Base-by-base conservation (phyloP, 345 rosid species). In the Eucalyptus caleyi region DNA sequence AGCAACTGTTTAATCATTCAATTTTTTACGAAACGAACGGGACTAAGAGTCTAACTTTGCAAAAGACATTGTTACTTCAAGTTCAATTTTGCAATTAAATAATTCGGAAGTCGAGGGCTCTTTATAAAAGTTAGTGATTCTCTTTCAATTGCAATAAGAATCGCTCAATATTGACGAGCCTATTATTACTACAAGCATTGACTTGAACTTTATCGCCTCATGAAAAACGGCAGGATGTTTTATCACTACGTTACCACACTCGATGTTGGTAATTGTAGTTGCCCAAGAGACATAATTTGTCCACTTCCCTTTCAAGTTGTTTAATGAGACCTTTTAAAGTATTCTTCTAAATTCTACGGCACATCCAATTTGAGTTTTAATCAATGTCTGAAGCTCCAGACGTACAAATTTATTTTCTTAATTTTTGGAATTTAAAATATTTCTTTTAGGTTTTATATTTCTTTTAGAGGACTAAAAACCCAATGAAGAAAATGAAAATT, bases 1-100 rank as follows among this genome's bases (percentile, higher is more conserved):
- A 37, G 9, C 0, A 4, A 19, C 6, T 1, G 0, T 77, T 19
- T 37, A 77, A 21, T 11, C 9, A 18, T 37, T 37, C 5, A 37
- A 10, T n/a, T n/a, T n/a, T 30, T 7, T 8, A 0, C 21, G 5
- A 15, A 65, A n/a, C 3, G 7, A 65, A 65, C 5, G 6, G 14
- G 11, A 1, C 8, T 16, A 15, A 65, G 37, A 30, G n/a, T 65
- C 72, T n/a, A 60, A 60, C n/a, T 60, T 26, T 60, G 18, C 37
- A 15, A 16, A n/a, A 65, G 7, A 65, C 77, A 65, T 4, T n/a
- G 37, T 65, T n/a, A 65, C 21, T 15, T 65, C 5, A 65, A 65
- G 37, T 65, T 65, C 77, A n/a, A 65, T n/a, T 65, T n/a, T 15
- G 72, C 9, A 30, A 65, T 32, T 8, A n/a, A 14, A 30, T 65